Conservation (phyloP, 805 yeast genomes). For the Hanseniaspora mollemarum region DNA sequence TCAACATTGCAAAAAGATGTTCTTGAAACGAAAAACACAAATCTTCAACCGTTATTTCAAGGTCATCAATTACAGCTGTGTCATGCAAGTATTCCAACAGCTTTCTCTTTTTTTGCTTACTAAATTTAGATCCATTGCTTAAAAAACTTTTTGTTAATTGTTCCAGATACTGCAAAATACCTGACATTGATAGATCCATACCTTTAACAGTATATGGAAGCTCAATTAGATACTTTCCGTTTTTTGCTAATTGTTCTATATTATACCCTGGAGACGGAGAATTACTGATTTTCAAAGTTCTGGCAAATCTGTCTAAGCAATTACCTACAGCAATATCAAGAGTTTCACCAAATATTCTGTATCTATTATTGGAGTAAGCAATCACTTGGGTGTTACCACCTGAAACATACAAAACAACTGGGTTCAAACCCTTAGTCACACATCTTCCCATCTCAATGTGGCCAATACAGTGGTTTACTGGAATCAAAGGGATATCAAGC, state of each 20-base stretch:
- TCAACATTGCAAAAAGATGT: slow-evolving; percentile 86
- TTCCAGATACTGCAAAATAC: slow-evolving; percentile 79
- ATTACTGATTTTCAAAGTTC: slow-evolving; percentile 77
- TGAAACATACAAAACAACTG: slow-evolving; percentile 91
- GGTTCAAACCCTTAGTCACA: slow-evolving; percentile 94
- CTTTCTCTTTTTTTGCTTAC: slow-evolving; percentile 31
- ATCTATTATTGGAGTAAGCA: slow-evolving; percentile 86
- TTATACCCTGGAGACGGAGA: slow-evolving; percentile 96
- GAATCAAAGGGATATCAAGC: slow-evolving; percentile 77
- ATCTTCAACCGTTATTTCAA: slow-evolving; percentile 62
- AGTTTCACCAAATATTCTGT: slow-evolving; percentile 98
- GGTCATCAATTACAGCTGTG: slow-evolving; percentile 3
- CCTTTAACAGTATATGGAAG: slow-evolving; percentile 97
- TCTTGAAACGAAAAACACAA: slow-evolving; percentile 89
- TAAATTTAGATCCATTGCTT: slow-evolving; percentile 31
- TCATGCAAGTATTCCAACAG: slow-evolving; percentile 24
- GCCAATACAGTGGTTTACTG: slow-evolving; percentile 95
- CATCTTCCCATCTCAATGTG: slow-evolving; percentile 99
- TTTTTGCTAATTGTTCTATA: slow-evolving; percentile 84
- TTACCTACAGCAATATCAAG: slow-evolving; percentile 96
- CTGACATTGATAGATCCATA: slow-evolving; percentile 96
- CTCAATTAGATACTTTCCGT: slow-evolving; percentile 47
- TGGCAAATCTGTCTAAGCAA: slow-evolving; percentile 89
- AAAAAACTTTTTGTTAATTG: slow-evolving; percentile 63
- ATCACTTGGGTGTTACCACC: slow-evolving; percentile 98